Evolutionary conservation across 352 stramenopile species (phyloP).

Genomic region (Globisporangium polare): DNA sequence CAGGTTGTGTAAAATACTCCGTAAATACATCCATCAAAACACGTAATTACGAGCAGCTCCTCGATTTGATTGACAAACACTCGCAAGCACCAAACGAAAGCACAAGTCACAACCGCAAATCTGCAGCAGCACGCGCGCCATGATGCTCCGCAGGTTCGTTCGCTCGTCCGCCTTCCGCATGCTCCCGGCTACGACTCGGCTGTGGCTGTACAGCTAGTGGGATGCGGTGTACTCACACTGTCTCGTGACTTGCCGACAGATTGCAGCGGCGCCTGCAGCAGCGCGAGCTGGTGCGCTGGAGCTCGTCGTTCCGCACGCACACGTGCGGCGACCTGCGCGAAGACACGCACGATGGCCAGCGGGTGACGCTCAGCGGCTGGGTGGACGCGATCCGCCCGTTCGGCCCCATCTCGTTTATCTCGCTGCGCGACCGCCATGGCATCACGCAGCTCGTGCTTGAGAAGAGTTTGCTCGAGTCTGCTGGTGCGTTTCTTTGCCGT

Average conservation of each 20-base stretch:
- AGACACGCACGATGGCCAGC: conserved; percentile 35
- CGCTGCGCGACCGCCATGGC: conserved; percentile 73
- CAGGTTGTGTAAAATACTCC: background rate
- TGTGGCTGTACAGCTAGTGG: too few species aligned
- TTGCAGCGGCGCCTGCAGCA: conserved; percentile 15
- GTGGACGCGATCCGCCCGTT: conserved; percentile 75
- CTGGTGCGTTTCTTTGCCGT: conserved; percentile 20
- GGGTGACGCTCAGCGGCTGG: conserved; percentile 76
- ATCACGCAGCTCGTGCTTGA: conserved; percentile 80
- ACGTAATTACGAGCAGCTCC: conserved; percentile 4
- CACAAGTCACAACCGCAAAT: background rate
- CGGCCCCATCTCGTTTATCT: conserved; percentile 78
- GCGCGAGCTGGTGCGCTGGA: conserved; percentile 11
- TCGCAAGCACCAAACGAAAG: background rate
- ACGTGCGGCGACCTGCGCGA: conserved; percentile 69
- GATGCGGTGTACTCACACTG: background rate
- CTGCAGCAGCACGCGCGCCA: background rate
- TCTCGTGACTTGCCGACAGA: conserved; percentile 3
- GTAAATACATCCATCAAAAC: background rate
- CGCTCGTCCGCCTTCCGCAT: background rate
- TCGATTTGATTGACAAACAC: background rate
- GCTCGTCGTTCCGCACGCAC: conserved; percentile 53
- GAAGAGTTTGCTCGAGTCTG: conserved; percentile 42
- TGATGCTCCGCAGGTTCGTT: conserved; percentile 24
- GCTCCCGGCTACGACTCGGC: too few species aligned